phyloP scores from a whole-genome alignment of 345 rosid genomes.

The Ceriops tagal region DNA sequence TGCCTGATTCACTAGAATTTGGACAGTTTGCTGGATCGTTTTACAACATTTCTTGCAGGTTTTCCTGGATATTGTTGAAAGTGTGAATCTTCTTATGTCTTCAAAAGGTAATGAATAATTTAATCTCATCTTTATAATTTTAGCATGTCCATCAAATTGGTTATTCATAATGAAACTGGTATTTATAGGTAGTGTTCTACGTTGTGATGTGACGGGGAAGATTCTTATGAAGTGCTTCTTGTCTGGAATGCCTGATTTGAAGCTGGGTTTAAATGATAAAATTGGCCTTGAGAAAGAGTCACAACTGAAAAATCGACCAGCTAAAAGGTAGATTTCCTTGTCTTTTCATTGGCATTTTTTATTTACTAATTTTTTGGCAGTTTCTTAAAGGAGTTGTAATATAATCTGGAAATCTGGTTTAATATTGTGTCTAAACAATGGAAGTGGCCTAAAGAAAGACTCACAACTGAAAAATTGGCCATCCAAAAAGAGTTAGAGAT shows the following conservation, averaged over 20 bases:
- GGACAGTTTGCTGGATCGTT: constrained; percentile 13
- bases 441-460: constrained; percentile 96
- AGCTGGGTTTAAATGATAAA: constrained; percentile 97
- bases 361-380: neutral
- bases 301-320: constrained; percentile 88
- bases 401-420: constrained; percentile 30
- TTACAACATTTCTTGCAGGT: constrained; percentile 49
- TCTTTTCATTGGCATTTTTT: neutral
- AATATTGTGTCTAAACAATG: constrained; percentile 94
- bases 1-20: constrained; percentile 5
- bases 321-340: constrained; percentile 67
- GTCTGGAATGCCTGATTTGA: constrained; percentile 99
- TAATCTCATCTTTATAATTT: constrained; percentile 3
- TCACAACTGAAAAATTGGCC: constrained; percentile 94
- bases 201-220: constrained; percentile 98
- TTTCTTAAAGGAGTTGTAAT: neutral
- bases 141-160: neutral
- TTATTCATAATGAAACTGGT: constrained; percentile 20
- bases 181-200: constrained; percentile 75
- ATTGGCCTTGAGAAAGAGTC: constrained; percentile 99
- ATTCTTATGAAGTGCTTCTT: constrained; percentile 97
- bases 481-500: constrained; percentile 57
- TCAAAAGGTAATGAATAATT: constrained; percentile 61
- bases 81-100: constrained; percentile 97
- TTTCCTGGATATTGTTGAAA: constrained; percentile 96